Conservation (phyloP, 192 early-diverging fungal genomes). For the Linnemannia elongata region DNA sequence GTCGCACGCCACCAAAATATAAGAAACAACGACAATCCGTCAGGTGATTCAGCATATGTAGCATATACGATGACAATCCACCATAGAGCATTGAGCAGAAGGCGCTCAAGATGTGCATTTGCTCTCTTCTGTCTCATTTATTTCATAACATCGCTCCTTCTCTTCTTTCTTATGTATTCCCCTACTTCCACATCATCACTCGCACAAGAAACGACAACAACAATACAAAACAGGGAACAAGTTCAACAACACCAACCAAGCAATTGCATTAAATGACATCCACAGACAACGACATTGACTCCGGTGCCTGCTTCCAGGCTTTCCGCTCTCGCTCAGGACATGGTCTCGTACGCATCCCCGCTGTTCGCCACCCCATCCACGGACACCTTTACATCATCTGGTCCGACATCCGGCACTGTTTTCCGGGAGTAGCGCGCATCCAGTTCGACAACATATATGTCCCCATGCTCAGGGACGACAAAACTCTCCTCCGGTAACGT, state of each 20-base stretch:
- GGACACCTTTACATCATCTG: constrained; percentile 2
- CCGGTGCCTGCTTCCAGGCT: neutral
- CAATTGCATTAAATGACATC: too few species aligned
- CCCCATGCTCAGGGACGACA: constrained; percentile 8
- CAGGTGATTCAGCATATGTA: neutral
- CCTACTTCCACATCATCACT: neutral
- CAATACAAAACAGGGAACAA: too few species aligned
- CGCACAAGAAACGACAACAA: neutral
- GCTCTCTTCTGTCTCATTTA: too few species aligned
- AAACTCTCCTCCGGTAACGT: neutral
- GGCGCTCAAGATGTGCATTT: too few species aligned
- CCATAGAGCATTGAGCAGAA: too few species aligned
- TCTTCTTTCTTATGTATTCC: too few species aligned
- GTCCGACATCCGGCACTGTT: neutral
- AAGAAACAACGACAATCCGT: neutral
- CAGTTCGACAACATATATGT: constrained; percentile 1
- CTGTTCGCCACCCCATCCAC: neutral
- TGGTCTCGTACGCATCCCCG: neutral
- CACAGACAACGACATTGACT: neutral
- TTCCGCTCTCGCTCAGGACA: neutral
- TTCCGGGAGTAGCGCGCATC: constrained; percentile 2
- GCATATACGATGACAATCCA: neutral
- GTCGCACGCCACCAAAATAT: neutral
- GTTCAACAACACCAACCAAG: too few species aligned
- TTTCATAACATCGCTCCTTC: neutral